These are phyloP conservation scores for Aspergillus incahuasiensis DNA, from an alignment of 495 filamentous ascomycete species.

Conservation along the genomic window DNA sequence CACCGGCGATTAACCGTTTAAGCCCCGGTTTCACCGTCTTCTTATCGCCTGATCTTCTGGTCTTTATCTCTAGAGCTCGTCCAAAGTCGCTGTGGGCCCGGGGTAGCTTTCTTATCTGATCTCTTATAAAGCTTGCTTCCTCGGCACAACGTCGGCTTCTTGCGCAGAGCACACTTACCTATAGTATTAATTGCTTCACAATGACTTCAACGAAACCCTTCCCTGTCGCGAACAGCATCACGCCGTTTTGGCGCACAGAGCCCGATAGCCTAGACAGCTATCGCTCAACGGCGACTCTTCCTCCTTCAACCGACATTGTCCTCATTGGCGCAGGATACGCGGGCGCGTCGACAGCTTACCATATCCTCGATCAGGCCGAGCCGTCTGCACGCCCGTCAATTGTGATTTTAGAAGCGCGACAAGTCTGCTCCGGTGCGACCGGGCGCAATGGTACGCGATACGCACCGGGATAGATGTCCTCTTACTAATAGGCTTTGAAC, in stretches of 20 bases:
- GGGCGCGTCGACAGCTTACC: constrained; percentile 61
- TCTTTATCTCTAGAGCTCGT: not conserved
- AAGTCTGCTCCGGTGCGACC: constrained; percentile 80
- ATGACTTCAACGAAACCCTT: constrained; percentile 10
- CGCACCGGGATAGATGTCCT: not conserved
- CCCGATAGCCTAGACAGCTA: constrained; percentile 50
- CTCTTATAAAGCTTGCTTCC: not conserved
- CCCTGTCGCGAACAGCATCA: constrained; percentile 48
- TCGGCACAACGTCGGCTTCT: not conserved
- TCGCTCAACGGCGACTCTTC: constrained; percentile 60
- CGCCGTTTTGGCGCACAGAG: constrained; percentile 71
- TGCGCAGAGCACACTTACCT: no score
- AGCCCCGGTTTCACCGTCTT: not conserved
- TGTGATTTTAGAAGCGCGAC: constrained; percentile 74
- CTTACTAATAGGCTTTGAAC: not conserved
- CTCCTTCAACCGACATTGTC: constrained; percentile 57
- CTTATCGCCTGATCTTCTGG: not conserved
- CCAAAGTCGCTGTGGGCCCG: not conserved
- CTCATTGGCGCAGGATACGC: constrained; percentile 72
- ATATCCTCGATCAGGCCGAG: constrained; percentile 44
- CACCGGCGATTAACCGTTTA: not conserved
- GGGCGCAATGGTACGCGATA: constrained; percentile 46
- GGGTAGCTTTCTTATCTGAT: not conserved
- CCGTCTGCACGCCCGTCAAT: constrained; percentile 25
- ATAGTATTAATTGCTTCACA: not conserved